Evolutionary conservation across 768 basidiomycete genomes (phyloP).

Genomic region (Podaxis carcinomalis): DNA sequence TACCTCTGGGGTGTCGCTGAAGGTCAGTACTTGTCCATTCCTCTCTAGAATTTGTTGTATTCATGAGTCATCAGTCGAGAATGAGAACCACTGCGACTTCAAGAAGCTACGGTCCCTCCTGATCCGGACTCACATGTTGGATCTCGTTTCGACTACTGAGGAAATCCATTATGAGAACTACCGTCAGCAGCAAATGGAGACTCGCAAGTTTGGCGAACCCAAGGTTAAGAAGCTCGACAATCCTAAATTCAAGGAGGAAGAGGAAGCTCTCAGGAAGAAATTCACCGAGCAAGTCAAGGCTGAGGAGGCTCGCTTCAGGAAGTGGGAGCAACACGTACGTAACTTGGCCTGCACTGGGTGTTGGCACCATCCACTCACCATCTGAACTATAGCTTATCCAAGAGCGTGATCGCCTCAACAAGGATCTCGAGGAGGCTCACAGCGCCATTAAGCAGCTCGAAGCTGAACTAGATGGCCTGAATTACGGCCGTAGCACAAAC

Average conservation of each 20-base stretch:
- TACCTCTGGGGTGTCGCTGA: conserved; percentile 99
- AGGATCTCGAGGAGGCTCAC: conserved; percentile 93
- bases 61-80: conserved; percentile 65
- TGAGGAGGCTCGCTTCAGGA: conserved; percentile 95
- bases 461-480: conserved; percentile 84
- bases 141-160: conserved; percentile 93
- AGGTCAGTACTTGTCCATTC: conserved; percentile 41
- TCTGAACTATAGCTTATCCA: conserved; percentile 75
- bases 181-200: conserved; percentile 98
- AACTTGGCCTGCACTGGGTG: conserved; percentile 3
- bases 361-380: conserved; percentile 11
- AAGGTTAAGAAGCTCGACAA: conserved; percentile 99
- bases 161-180: conserved; percentile 98
- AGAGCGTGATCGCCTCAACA: conserved; percentile 98
- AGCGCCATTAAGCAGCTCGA: conserved; percentile 89
- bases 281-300: conserved; percentile 99
- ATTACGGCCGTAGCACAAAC: conserved; percentile 71
- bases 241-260: conserved; percentile 99
- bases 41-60: background rate
- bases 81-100: conserved; percentile 99
- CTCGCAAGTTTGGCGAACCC: conserved; percentile 96
- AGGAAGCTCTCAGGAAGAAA: conserved; percentile 91
- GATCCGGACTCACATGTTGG: conserved; percentile 98
- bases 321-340: conserved; percentile 98
- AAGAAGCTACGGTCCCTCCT: conserved; percentile 92